A percentile compares a stretch with the other conserved stretches of the same genome.
Conservation (phyloP, 306 rosid species). For the Ammopiptanthus mongolicus region DNA sequence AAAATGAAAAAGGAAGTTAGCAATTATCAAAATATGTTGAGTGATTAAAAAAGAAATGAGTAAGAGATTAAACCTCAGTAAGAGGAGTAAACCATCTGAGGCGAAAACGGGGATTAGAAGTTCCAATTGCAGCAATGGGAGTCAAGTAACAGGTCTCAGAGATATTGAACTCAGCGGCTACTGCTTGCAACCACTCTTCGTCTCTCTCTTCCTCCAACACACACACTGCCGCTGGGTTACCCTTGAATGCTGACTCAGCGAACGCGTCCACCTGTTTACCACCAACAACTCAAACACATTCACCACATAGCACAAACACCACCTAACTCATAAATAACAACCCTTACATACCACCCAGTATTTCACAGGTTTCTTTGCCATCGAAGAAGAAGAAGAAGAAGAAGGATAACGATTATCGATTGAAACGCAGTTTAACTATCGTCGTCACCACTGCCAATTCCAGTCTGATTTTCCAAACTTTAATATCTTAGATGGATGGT, state of each 20-base stretch:
- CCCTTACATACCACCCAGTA: slow-evolving; percentile 43
- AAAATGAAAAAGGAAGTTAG: not conserved
- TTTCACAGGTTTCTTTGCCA: slow-evolving; percentile 50
- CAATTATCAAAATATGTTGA: not conserved
- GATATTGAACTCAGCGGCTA: slow-evolving; percentile 61
- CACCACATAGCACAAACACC: not conserved
- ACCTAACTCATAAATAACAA: not conserved
- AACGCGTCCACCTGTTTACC: slow-evolving; percentile 59
- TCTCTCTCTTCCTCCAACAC: slow-evolving; percentile 56
- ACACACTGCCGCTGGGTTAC: slow-evolving; percentile 78
- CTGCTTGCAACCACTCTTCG: slow-evolving; percentile 49
- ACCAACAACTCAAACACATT: not conserved
- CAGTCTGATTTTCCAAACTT: too few species aligned
- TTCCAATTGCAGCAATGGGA: slow-evolving; percentile 1
- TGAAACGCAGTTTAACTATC: too few species aligned
- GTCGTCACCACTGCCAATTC: too few species aligned
- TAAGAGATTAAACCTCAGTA: slow-evolving; percentile 37
- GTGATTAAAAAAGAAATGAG: too few species aligned
- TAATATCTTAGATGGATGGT: too few species aligned
- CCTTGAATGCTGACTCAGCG: slow-evolving; percentile 62
- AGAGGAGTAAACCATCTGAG: slow-evolving; percentile 87
- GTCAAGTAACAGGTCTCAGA: slow-evolving; percentile 44
- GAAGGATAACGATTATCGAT: too few species aligned
- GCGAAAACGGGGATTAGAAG: slow-evolving; percentile 40
- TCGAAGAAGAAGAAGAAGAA: not conserved